Conservation (phyloP, 2,329 filamentous ascomycete genomes). For the Leptosphaerulina australis region DNA sequence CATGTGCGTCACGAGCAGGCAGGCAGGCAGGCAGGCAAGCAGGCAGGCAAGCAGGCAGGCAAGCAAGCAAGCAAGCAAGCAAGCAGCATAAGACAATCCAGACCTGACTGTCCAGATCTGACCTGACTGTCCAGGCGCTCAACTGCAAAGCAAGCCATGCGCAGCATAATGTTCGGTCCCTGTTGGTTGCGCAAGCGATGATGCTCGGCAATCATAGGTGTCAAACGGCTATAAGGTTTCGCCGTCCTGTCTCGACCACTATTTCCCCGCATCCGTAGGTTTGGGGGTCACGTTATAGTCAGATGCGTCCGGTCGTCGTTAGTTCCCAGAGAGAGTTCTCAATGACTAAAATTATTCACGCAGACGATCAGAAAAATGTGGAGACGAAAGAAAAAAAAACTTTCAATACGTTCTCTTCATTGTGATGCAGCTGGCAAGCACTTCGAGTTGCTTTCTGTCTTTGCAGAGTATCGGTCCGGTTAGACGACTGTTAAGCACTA, state of each 20-base stretch:
- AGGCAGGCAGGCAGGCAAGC: not conserved
- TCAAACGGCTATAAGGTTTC: constrained; percentile 12
- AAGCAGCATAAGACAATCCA: constrained; percentile 2
- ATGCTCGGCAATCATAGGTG: constrained; percentile 8
- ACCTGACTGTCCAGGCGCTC: not conserved
- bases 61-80: not conserved
- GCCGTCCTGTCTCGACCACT: constrained; percentile 17
- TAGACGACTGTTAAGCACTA: constrained; percentile 19
- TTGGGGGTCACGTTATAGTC: constrained; percentile 16
- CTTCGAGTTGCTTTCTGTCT: constrained; percentile 16
- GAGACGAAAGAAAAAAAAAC: constrained; percentile 18
- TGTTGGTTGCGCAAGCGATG: constrained; percentile 4
- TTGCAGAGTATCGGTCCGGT: constrained; percentile 16
- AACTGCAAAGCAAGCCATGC: not conserved
- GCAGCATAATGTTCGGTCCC: constrained; percentile 1
- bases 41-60: not conserved
- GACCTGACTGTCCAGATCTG: not conserved
- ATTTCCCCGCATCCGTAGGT: constrained; percentile 12
- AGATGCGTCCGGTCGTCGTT: constrained; percentile 24
- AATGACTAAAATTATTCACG: no score
- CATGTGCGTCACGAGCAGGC: constrained; percentile 7
- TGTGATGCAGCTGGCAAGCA: constrained; percentile 23
- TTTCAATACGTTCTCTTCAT: constrained; percentile 24
- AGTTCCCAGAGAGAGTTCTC: constrained; percentile 11
- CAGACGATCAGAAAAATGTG: not conserved